A percentile compares a stretch with the other conserved stretches of the same genome.
Conservation (phyloP, 345 rosid genomes). For the Ceriops decandra region DNA sequence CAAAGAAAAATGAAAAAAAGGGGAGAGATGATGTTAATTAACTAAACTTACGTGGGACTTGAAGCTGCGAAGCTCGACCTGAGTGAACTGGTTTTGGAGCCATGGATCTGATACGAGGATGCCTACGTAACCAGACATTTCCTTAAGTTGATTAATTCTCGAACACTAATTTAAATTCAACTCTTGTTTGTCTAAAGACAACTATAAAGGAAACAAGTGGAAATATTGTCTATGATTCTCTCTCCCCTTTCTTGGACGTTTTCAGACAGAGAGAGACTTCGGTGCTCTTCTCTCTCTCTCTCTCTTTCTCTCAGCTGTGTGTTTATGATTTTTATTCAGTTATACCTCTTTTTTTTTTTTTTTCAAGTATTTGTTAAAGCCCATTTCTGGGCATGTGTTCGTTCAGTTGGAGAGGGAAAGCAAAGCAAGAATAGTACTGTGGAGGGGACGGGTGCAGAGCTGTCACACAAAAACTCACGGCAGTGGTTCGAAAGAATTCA, state of each 20-base stretch:
- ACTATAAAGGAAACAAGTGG: not conserved
- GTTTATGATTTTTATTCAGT: too few relatives aligned
- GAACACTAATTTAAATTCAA: not conserved
- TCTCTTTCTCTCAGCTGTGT: not conserved
- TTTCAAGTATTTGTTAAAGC: not conserved
- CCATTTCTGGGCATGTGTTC: not conserved
- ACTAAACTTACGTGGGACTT: constrained; percentile 62
- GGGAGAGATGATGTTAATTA: not conserved
- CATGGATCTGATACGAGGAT: constrained; percentile 90
- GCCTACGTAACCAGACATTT: constrained; percentile 88
- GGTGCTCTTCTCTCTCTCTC: not conserved
- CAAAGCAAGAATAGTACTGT: not conserved
- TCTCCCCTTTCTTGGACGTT: not conserved
- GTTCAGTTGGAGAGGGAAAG: too few relatives aligned
- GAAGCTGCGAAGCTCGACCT: constrained; percentile 96
- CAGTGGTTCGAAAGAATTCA: constrained; percentile 23
- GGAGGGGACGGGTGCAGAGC: constrained; percentile 43
- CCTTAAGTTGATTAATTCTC: not conserved
- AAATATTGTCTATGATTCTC: not conserved
- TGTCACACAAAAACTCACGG: constrained; percentile 23
- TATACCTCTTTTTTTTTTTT: not conserved
- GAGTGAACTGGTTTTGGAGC: constrained; percentile 98
- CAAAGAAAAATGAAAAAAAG: not conserved
- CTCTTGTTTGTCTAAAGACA: not conserved
- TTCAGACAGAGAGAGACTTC: too few relatives aligned